These are phyloP conservation scores for Vachellia collinsii DNA, from an alignment of 306 rosid species.

Conservation along the genomic window DNA sequence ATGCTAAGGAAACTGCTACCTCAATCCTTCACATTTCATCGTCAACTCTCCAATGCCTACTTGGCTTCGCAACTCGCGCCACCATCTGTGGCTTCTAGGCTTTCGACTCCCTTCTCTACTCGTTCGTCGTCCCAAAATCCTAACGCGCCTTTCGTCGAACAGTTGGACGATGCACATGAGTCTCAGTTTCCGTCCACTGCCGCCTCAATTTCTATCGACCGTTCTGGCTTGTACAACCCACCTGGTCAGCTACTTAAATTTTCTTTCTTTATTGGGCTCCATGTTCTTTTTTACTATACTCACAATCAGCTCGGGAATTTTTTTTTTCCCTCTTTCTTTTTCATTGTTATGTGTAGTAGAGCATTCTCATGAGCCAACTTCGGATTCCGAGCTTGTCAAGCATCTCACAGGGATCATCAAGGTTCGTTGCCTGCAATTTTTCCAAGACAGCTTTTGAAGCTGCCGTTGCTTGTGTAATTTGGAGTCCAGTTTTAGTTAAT, in stretches of 20 bases:
- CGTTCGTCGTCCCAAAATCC: constrained; percentile 24
- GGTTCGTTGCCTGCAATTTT: constrained; percentile 33
- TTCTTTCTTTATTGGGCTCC: background rate
- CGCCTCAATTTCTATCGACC: constrained; percentile 48
- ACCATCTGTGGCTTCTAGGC: background rate
- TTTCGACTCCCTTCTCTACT: constrained; percentile 22
- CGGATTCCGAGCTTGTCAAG: constrained; percentile 53
- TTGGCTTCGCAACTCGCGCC: constrained; percentile 19
- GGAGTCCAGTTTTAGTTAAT: background rate
- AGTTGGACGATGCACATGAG: constrained; percentile 3
- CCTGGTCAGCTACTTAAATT: constrained; percentile 37
- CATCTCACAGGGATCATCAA: constrained; percentile 60
- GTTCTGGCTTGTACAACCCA: constrained; percentile 52
- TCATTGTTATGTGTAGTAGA: constrained; percentile 19
- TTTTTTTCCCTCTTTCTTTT: background rate
- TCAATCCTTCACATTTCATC: constrained; percentile 38
- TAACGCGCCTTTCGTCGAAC: constrained; percentile 21
- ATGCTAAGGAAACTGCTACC: constrained; percentile 41
- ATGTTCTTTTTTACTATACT: background rate
- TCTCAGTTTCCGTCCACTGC: constrained; percentile 12
- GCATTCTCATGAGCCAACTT: constrained; percentile 47
- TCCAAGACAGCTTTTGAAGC: background rate
- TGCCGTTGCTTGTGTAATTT: background rate
- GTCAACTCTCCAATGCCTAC: constrained; percentile 27
- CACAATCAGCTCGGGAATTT: background rate